These are phyloP conservation scores for Hericium coralloides DNA, from an alignment of 768 basidiomycete genomes.

Conservation along the genomic window DNA sequence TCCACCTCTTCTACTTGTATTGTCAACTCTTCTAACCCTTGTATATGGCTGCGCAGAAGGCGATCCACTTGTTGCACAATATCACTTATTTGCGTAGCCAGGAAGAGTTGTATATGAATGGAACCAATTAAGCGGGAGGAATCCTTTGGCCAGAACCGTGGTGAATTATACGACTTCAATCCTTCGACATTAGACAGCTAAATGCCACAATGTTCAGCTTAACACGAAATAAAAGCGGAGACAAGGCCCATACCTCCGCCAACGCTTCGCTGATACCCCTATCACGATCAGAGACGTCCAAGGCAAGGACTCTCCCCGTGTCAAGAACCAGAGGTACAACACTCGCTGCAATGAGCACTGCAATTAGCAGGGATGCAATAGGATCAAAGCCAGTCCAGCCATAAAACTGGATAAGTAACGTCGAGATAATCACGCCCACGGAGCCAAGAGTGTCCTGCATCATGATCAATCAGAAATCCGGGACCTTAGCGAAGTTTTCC, in stretches of 20 bases:
- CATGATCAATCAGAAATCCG: conserved; percentile 2
- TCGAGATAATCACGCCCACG: conserved; percentile 96
- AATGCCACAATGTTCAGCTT: neutral
- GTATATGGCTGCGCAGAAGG: conserved; percentile 61
- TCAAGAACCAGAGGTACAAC: conserved; percentile 94
- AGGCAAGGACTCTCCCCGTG: conserved; percentile 76
- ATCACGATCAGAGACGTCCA: conserved; percentile 72
- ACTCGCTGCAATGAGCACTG: conserved; percentile 88
- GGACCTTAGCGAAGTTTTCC: neutral
- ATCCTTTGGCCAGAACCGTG: conserved; percentile 97
- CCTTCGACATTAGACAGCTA: conserved; percentile 74
- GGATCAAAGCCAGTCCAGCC: conserved; percentile 99
- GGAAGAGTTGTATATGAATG: conserved; percentile 77
- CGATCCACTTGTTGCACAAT: conserved; percentile 72
- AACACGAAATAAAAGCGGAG: neutral
- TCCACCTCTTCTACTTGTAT: conserved; percentile 63
- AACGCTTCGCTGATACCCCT: conserved; percentile 48
- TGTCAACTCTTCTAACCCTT: conserved; percentile 80
- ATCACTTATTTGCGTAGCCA: conserved; percentile 38
- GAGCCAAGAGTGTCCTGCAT: conserved; percentile 87
- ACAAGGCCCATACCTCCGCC: conserved; percentile 41
- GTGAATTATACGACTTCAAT: conserved; percentile 66
- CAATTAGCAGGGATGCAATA: conserved; percentile 95
- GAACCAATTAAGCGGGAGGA: conserved; percentile 78
- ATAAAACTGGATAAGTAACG: conserved; percentile 88